Evolutionary conservation across 345 rosid genomes (phyloP).

Genomic region (Hevea brasiliensis): DNA sequence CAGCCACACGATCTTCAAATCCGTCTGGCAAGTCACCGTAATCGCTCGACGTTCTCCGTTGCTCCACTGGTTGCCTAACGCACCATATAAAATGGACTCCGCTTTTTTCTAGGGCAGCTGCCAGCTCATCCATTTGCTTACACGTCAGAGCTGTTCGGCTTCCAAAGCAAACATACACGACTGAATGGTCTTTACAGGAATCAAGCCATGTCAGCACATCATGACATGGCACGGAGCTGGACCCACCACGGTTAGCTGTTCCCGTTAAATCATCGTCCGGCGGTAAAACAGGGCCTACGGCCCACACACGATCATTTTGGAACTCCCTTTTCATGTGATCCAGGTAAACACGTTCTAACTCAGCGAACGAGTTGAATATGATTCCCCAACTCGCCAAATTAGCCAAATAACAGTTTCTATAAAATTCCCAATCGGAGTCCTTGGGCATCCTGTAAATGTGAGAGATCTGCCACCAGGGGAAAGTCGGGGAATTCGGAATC

Average conservation of each 20-base stretch:
- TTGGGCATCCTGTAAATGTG: slow-evolving; percentile 17
- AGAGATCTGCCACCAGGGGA: slow-evolving; percentile 42
- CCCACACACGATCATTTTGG: slow-evolving; percentile 42
- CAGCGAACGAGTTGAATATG: slow-evolving; percentile 52
- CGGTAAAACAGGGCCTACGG: slow-evolving; percentile 58
- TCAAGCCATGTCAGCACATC: slow-evolving; percentile 61
- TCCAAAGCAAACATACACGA: slow-evolving; percentile 73
- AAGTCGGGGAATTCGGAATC: slow-evolving; percentile 46
- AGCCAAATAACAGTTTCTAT: slow-evolving; percentile 26
- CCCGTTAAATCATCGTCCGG: background rate
- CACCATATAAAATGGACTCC: slow-evolving; percentile 52
- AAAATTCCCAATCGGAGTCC: slow-evolving; percentile 41
- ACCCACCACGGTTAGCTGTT: slow-evolving; percentile 43
- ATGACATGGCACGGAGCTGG: slow-evolving; percentile 33
- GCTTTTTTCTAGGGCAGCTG: slow-evolving; percentile 47
- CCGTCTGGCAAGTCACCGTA: slow-evolving; percentile 19
- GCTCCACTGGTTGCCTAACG: slow-evolving; percentile 19
- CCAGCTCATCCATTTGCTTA: slow-evolving; percentile 44
- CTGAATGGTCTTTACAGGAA: slow-evolving; percentile 34
- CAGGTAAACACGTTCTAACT: slow-evolving; percentile 44
- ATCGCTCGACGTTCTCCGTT: background rate
- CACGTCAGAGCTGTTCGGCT: slow-evolving; percentile 49
- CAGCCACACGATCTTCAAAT: slow-evolving; percentile 50
- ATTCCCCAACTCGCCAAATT: slow-evolving; percentile 56
- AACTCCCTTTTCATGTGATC: slow-evolving; percentile 37